phyloP scores from a whole-genome alignment of 768 basidiomycete genomes.

The Phlebiopsis flavidoalba region DNA sequence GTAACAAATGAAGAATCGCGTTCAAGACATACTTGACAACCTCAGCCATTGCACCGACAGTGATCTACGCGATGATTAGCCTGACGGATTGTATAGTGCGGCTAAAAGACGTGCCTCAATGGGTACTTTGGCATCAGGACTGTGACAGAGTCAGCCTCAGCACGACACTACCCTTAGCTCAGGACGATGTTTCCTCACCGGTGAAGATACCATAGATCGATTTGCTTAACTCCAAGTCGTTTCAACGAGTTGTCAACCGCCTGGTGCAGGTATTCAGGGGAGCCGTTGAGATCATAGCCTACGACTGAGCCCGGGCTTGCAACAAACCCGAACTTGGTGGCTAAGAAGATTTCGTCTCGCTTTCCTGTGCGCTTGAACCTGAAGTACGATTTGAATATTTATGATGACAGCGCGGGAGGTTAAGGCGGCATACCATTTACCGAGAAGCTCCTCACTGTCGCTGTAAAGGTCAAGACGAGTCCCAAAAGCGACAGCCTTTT shows the following conservation, averaged over 20 bases:
- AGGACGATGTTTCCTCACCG: slow-evolving; percentile 17
- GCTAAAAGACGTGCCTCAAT: slow-evolving; percentile 17
- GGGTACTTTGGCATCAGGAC: slow-evolving; percentile 20
- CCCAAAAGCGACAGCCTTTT: slow-evolving; percentile 42
- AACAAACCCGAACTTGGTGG: slow-evolving; percentile 32
- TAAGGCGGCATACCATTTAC: slow-evolving; percentile 31
- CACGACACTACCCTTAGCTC: neutral
- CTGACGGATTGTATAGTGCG: neutral
- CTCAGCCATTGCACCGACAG: slow-evolving; percentile 8
- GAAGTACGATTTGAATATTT: neutral
- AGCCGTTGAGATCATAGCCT: slow-evolving; percentile 13
- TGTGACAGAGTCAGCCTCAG: neutral
- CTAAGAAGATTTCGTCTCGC: slow-evolving; percentile 42
- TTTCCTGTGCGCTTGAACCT: slow-evolving; percentile 55
- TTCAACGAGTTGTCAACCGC: slow-evolving; percentile 4
- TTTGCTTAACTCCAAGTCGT: slow-evolving; percentile 7
- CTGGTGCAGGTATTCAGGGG: slow-evolving; percentile 20
- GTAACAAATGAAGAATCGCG: too few relatives aligned
- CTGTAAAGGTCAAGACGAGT: slow-evolving; percentile 41
- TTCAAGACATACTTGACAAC: slow-evolving; percentile 2
- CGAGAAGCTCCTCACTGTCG: slow-evolving; percentile 42
- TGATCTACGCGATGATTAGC: slow-evolving; percentile 1
- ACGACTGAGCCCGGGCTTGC: slow-evolving; percentile 5
- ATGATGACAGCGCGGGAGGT: too few relatives aligned
- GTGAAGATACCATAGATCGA: slow-evolving; percentile 12